phyloP scores from a whole-genome alignment of 305 asterid species.

The Fraxinus floribunda region DNA sequence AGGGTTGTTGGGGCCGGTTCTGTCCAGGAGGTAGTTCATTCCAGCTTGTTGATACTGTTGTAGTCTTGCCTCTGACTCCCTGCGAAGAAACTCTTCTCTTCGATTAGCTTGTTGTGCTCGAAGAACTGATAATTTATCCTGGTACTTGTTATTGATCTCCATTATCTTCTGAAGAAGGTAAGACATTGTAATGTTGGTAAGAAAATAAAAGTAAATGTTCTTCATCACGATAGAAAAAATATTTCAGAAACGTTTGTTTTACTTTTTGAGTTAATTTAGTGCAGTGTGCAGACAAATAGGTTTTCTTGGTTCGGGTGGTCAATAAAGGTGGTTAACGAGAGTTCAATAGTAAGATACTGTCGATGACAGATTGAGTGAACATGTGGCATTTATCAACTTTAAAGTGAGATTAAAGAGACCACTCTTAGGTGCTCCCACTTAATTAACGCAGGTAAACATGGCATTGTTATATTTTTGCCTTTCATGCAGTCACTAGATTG shows the following conservation, averaged over 20 bases:
- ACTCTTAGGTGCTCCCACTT: not conserved
- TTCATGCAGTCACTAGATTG: not conserved
- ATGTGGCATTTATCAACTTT: not conserved
- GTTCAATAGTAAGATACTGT: not conserved
- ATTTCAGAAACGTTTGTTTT: not conserved
- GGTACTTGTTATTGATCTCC: constrained; percentile 22
- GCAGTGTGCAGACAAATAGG: not conserved
- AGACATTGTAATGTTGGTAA: not conserved
- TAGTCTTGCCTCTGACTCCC: constrained; percentile 20
- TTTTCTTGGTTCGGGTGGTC: not conserved
- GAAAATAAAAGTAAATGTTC: not conserved
- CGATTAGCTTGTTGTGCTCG: constrained; percentile 18
- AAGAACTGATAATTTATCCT: constrained; percentile 19
- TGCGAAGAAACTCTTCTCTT: constrained; percentile 27
- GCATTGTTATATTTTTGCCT: not conserved
- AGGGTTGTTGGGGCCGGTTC: constrained; percentile 1
- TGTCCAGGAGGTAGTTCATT: not conserved
- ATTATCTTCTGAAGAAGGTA: constrained; percentile 15
- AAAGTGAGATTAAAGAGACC: not conserved
- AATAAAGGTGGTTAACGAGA: not conserved
- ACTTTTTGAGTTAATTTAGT: not conserved
- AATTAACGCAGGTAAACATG: not conserved
- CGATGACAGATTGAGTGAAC: not conserved
- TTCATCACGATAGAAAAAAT: not conserved
- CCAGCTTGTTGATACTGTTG: constrained; percentile 20